Base-by-base conservation (phyloP, 352 stramenopile genomes). In the Phytophthora cajani region DNA sequence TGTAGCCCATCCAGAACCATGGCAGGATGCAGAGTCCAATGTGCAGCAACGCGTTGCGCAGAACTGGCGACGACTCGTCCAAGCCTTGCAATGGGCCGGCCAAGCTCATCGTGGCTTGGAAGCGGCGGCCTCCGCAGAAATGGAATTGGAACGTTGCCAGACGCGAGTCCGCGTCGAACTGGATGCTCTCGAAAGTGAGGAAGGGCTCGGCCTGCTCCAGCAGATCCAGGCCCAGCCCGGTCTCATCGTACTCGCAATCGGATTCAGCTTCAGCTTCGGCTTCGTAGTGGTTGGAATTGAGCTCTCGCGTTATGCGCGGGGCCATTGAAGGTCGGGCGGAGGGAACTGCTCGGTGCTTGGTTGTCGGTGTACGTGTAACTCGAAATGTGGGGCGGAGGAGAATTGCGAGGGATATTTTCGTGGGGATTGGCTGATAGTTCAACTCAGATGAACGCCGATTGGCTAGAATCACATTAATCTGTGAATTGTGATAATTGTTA, bases 1-100 rank as follows among this genome's bases (percentile, higher is more conserved):
- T 80, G 62, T 75, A 82, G 33, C 72, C 69, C 75, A 78, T 82
- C 75, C 75, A 82, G 56, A 75, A 82, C 75, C 72, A 82, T 21
- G 75, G 75, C 57, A 80, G 47, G 30, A 82, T 68, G 47, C 75
- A 78, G 7, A 82, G 72, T 0, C 72, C 75, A 46, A 80, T 73
- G 51, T 82, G 72, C 49, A 80, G n/a, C 47, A 82, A 52, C 36
- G 69, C 65, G 52, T 78, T 78, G 58, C 57, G 64, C 42, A 80
- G 32, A 38, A 57, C 57, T 1, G 62, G 44, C 5, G 36, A 65
- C 44, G 19, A 33, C 2, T 51, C 58, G 14, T 75, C 61, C 3
- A 53, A 5, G 14, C 65, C 16, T 56, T 62, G 56, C 32, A 68
- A 47, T 14, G 49, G 33, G 27, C 67, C 65, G 4, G 55, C n/a